Base-by-base conservation (phyloP, 352 stramenopile species). In the Globisporangium solare region DNA sequence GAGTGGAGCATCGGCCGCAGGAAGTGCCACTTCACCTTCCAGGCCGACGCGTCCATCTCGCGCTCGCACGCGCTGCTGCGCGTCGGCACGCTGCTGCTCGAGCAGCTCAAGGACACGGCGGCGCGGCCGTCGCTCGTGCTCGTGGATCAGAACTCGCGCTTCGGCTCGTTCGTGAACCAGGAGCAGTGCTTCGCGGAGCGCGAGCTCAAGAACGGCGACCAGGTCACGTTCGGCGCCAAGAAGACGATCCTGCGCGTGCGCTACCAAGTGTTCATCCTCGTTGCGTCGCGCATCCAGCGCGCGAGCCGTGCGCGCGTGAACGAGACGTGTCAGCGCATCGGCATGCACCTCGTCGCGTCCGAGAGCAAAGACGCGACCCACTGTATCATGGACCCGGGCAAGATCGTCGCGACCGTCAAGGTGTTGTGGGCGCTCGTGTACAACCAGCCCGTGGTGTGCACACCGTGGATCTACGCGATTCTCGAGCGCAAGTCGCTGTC, bases 111-210 rank as follows among this genome's bases (percentile, higher is more conserved):
- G 15, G 71, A 90, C 57, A 68, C 80, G 46, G 51, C 61, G 13
- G 73, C 83, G 14, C 75, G 80, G 7, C 86, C 81, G 32, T 59
- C 73, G 48, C 79, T 95, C 59, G 75, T 82, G 55, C 71, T 95
- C 40, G 73, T 83, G 60, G 86, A 95, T 68, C 73, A 79, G 61
- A 76, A 85, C 46, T 95, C 86, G 52, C 86, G 86, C 60, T 95
- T 95, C 60, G 86, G 86, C 41, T 92, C 86, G 20, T 95, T 92
- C 56, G 80, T 95, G 46, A 95, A 95, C 61, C 70, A 87, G 37
- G 68, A 91, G 46, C 78, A 91, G 47, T 76, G 64, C 54, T 71
- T 83, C 49, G 60, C 48, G 13, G 64, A 81, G 55, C 67, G 70
- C 7, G 66, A 63, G 42, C 68, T 89, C 52, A 67, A 71, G 12